Conservation (phyloP, 495 filamentous ascomycete species). For the Neurospora sp. region DNA sequence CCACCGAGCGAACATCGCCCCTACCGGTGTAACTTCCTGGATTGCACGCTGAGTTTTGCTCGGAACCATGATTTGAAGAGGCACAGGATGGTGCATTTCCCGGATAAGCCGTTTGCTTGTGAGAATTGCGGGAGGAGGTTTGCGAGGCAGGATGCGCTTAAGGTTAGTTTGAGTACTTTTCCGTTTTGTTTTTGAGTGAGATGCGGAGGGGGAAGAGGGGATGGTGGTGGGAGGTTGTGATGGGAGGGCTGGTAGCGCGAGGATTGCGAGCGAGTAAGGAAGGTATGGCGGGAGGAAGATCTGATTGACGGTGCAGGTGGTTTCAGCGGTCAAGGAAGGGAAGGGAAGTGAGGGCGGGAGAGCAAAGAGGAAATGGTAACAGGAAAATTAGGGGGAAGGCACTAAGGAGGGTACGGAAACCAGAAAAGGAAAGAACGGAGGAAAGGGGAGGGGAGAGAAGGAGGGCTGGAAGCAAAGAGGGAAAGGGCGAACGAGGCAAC, state of each 20-base stretch:
- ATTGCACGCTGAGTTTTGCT: neutral
- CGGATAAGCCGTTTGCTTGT: neutral
- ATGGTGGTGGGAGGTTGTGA: no score
- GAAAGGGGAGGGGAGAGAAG: neutral
- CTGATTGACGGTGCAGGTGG: neutral
- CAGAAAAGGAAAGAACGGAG: neutral
- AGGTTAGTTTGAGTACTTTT: neutral
- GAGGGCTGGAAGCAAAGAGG: neutral
- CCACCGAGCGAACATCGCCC: neutral
- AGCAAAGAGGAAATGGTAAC: neutral
- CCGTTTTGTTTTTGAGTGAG: neutral
- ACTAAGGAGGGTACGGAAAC: neutral
- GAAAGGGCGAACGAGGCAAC: neutral
- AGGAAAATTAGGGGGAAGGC: neutral
- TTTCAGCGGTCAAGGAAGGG: neutral
- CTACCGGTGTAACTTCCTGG: neutral
- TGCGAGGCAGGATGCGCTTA: neutral
- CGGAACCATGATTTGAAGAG: neutral
- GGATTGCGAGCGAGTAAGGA: neutral
- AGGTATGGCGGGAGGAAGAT: neutral
- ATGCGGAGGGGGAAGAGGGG: neutral
- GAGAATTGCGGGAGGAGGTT: neutral
- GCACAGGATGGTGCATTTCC: neutral
- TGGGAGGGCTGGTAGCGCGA: no score
- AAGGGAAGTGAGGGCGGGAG: neutral